These are phyloP conservation scores for Didymella segeticola DNA, from an alignment of 2,329 filamentous ascomycete species.

Conservation along the genomic window DNA sequence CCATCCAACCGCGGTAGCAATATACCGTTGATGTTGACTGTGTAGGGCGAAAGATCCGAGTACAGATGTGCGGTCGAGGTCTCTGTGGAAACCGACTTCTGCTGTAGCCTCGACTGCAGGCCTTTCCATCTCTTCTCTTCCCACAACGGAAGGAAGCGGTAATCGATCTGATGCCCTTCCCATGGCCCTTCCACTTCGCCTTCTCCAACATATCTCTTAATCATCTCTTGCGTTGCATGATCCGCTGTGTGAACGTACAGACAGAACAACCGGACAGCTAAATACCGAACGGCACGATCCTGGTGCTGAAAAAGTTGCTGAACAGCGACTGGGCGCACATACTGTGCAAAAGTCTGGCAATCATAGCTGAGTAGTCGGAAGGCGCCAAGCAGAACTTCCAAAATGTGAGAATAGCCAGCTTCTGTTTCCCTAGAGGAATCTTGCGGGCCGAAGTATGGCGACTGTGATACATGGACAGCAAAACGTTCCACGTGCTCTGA, in stretches of 20 bases:
- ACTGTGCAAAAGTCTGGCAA: constrained; percentile 67
- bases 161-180: constrained; percentile 80
- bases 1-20: constrained; percentile 48
- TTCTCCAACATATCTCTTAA: constrained; percentile 69
- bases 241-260: constrained; percentile 82
- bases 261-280: constrained; percentile 82
- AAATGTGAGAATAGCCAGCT: constrained; percentile 21
- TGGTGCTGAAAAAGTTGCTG: constrained; percentile 70
- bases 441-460: constrained; percentile 29
- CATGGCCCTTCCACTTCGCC: constrained; percentile 71
- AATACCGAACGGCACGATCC: constrained; percentile 71
- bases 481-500: constrained; percentile 71
- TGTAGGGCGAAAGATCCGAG: constrained; percentile 39
- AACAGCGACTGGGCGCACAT: constrained; percentile 71
- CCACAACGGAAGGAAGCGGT: constrained; percentile 72
- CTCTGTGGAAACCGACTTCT: constrained; percentile 1
- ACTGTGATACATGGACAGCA: constrained; percentile 41
- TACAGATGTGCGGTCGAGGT: constrained; percentile 8
- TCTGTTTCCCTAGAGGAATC: constrained; percentile 2
- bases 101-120: constrained; percentile 21
- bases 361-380: constrained; percentile 85
- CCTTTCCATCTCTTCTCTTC: constrained; percentile 63
- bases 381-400: constrained; percentile 67
- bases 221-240: constrained; percentile 73
- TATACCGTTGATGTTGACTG: constrained; percentile 46